phyloP scores from a whole-genome alignment of 768 basidiomycete genomes.

The Suillus occidentalis region DNA sequence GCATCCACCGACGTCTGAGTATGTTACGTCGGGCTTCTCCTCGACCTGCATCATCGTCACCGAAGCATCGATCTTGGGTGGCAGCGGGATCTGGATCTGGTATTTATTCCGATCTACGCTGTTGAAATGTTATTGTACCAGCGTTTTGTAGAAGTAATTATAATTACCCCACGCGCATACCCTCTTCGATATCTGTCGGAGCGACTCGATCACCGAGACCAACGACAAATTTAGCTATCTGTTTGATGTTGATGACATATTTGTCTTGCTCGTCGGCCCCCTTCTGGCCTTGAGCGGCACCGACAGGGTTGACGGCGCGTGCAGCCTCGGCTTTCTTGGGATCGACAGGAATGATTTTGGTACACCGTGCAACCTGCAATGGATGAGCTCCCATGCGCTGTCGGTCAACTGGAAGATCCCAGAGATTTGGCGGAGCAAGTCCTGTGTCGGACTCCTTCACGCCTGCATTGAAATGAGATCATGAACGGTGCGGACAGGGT shows the following conservation, averaged over 20 bases:
- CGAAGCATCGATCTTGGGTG: conserved; percentile 98
- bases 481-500: neutral
- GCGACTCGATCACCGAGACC: conserved; percentile 95
- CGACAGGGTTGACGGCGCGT: conserved; percentile 72
- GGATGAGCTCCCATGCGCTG: conserved; percentile 92
- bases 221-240: conserved; percentile 99
- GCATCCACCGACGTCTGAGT: conserved; percentile 97
- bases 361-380: conserved; percentile 95
- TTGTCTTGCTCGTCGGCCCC: conserved; percentile 99
- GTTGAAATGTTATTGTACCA: conserved; percentile 11
- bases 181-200: conserved; percentile 98
- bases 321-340: conserved; percentile 75
- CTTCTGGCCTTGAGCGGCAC: conserved; percentile 83
- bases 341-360: conserved; percentile 93
- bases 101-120: conserved; percentile 97
- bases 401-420: conserved; percentile 94
- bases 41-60: conserved; percentile 99
- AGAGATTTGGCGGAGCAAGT: conserved; percentile 92
- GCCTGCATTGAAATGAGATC: conserved; percentile 40
- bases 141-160: neutral
- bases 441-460: conserved; percentile 99
- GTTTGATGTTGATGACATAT: conserved; percentile 99
- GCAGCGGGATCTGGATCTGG: conserved; percentile 97
- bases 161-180: conserved; percentile 98
- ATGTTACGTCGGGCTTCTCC: conserved; percentile 97